Evolutionary conservation across 1,284 basidiomycete genomes (phyloP), one percentile per base, ranked within the genome.

Genomic region (Marasmius oreades): DNA sequence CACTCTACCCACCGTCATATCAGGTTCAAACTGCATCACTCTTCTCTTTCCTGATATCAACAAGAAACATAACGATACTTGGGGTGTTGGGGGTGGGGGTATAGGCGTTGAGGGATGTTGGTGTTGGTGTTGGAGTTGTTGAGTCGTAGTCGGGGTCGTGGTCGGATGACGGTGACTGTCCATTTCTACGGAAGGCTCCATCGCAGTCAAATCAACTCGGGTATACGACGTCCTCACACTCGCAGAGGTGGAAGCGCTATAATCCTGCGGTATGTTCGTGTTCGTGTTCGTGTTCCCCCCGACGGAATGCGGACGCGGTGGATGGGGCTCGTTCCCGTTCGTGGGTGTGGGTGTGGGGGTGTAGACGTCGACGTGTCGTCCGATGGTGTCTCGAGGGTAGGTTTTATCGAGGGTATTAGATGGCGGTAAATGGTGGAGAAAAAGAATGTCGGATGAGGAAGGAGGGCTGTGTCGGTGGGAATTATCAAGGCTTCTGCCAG

Each of bases 21-120:
- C 84, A 8, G 90, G 89, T 50, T 91, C 89, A 63, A 94, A 94
- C 0, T 81, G 75, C 80, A 92, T 90, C 1, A 84, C 84, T 63
- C 85, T 78, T 57, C 86, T 77, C 51, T 81, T 75, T 0, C 92
- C 91, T 1, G 88, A 86, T 28, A 93, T 84, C 55, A 92, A 76
- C 26, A 95, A 75, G 63, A 93, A 92, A 0, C 86, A 88, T 51
- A 95, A 65, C 39, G 82, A 79, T 2, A 85, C 80, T 73, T 90
- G 84, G 0, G 55, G 84, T 6, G 75, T 79, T 62, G 82, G 83
- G 3, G 84, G 83, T 4, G 84, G 59, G 14, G 16, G 37, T 31
- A 6, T 43, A n/a, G 26, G 23, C n/a, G 33, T 31, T 50, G 26
- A 18, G 24, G n/a, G 24, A 20, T 46, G 22, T 26, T 16, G 24